Conservation (phyloP, 1,284 basidiomycete species). For the Mixia osmundae region DNA sequence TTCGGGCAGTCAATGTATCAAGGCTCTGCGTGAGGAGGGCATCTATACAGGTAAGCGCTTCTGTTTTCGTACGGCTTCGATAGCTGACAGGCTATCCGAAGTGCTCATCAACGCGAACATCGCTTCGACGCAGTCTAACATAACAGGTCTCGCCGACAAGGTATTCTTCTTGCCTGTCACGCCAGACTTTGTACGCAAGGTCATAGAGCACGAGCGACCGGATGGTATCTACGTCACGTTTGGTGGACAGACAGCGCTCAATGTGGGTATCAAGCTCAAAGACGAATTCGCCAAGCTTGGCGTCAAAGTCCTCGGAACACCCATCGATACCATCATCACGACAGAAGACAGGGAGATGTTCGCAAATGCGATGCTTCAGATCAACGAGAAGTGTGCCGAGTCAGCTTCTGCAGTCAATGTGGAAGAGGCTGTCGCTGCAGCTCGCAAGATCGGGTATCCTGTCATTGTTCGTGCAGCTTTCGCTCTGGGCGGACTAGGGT, state of each 20-base stretch:
- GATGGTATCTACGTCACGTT: conserved; percentile 98
- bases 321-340: conserved; percentile 88
- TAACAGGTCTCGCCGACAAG: conserved; percentile 93
- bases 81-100: not conserved
- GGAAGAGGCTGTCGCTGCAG: conserved; percentile 70
- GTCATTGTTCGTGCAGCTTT: conserved; percentile 93
- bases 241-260: conserved; percentile 90
- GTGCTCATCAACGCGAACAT: conserved; percentile 96
- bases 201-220: conserved; percentile 94
- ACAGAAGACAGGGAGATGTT: conserved; percentile 94
- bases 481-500: conserved; percentile 82
- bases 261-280: conserved; percentile 91
- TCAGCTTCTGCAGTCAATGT: conserved; percentile 52
- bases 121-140: conserved; percentile 95
- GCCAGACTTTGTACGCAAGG: conserved; percentile 88
- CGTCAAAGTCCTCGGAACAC: conserved; percentile 82
- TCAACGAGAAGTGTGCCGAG: conserved; percentile 83
- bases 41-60: conserved; percentile 53
- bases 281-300: conserved; percentile 76
- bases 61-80: too few relatives aligned
- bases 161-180: conserved; percentile 98
- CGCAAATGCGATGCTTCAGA: conserved; percentile 80
- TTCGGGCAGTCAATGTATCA: conserved; percentile 96
- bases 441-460: conserved; percentile 71
- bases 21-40: conserved; percentile 93